Conservation (phyloP, 1,284 basidiomycete species). For the Moesziomyces globuligerus region DNA sequence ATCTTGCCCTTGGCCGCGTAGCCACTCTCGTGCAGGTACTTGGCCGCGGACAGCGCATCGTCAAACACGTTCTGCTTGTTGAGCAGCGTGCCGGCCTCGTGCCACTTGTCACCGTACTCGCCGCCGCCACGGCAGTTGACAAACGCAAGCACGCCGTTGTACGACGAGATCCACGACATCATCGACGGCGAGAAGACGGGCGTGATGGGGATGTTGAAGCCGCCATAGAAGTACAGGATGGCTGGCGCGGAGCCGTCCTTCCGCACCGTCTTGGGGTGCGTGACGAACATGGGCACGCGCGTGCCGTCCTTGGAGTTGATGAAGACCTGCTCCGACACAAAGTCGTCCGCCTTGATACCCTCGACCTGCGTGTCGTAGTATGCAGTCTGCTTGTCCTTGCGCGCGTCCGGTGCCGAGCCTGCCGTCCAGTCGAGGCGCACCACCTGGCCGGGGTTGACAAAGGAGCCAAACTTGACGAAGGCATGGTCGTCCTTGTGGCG, state of each 20-base stretch:
- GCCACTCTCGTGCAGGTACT: slow-evolving; percentile 78
- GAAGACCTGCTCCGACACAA: slow-evolving; percentile 76
- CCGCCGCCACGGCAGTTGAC: slow-evolving; percentile 76
- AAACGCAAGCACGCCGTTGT: slow-evolving; percentile 78
- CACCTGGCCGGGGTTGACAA: slow-evolving; percentile 79
- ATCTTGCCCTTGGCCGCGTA: slow-evolving; percentile 79
- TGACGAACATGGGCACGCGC: slow-evolving; percentile 85
- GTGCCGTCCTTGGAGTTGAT: slow-evolving; percentile 80
- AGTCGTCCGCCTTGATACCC: slow-evolving; percentile 78
- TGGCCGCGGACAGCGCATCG: slow-evolving; percentile 73
- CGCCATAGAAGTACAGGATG: slow-evolving; percentile 77
- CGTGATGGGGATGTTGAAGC: slow-evolving; percentile 74
- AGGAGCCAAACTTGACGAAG: slow-evolving; percentile 77
- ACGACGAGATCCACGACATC: slow-evolving; percentile 80
- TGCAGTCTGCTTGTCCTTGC: slow-evolving; percentile 66
- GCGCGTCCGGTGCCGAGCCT: slow-evolving; percentile 55
- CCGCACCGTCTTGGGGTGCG: slow-evolving; percentile 77
- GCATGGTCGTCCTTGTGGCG: slow-evolving; percentile 75
- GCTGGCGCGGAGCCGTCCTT: slow-evolving; percentile 81
- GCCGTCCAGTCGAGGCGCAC: slow-evolving; percentile 53
- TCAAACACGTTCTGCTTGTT: slow-evolving; percentile 77
- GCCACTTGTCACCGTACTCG: slow-evolving; percentile 80
- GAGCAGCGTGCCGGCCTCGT: slow-evolving; percentile 60
- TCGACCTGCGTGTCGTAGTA: slow-evolving; percentile 75
- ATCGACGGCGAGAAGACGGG: slow-evolving; percentile 79